phyloP scores from a whole-genome alignment of 495 filamentous ascomycete genomes.

The Jackrogersella minutella region DNA sequence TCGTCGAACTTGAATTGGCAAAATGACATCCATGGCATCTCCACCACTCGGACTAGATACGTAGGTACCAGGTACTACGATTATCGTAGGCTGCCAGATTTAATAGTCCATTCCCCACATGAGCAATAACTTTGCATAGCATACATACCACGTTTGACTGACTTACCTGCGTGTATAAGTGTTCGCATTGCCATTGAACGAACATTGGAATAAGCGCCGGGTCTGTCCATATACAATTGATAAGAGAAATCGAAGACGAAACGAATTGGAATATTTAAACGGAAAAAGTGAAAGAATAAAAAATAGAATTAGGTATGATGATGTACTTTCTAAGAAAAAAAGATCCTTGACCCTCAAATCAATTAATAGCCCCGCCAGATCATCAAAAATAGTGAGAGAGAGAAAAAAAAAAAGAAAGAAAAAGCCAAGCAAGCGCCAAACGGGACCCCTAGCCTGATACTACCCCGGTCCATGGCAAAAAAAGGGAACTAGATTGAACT shows the following conservation, averaged over 20 bases:
- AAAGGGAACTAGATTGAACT: constrained; percentile 7
- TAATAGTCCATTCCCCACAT: constrained; percentile 19
- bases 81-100: constrained; percentile 5
- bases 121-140: constrained; percentile 30
- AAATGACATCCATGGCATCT: constrained; percentile 7
- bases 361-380: constrained; percentile 35
- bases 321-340: neutral
- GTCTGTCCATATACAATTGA: constrained; percentile 19
- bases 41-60: constrained; percentile 11
- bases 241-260: constrained; percentile 15
- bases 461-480: constrained; percentile 31
- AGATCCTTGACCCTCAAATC: neutral
- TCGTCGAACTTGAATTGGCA: constrained; percentile 25
- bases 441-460: constrained; percentile 30
- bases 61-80: too few species aligned
- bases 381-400: neutral
- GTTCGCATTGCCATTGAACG: constrained; percentile 29
- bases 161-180: constrained; percentile 22
- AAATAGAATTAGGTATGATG: neutral
- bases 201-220: constrained; percentile 16
- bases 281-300: constrained; percentile 31
- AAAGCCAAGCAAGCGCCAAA: constrained; percentile 24
- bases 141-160: constrained; percentile 36
- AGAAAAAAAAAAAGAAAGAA: neutral
- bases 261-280: constrained; percentile 27